Conservation (phyloP, 495 filamentous ascomycete genomes). For the Oidiodendron maius region DNA sequence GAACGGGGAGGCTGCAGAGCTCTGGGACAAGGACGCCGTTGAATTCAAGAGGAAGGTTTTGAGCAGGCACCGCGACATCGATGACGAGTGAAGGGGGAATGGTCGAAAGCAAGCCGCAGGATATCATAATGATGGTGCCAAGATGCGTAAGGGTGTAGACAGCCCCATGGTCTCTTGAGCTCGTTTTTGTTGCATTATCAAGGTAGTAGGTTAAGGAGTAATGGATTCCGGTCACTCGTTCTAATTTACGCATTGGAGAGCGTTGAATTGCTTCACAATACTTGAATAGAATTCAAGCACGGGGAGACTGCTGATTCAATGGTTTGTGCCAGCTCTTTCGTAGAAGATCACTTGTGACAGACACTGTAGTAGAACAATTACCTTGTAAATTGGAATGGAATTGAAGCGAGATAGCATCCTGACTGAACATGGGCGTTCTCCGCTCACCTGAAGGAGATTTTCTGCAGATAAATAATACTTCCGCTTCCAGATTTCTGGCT, state of each 20-base stretch:
- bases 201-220: slow-evolving; percentile 15
- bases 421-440: neutral
- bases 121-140: slow-evolving; percentile 8
- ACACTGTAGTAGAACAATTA: too few species aligned
- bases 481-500: neutral
- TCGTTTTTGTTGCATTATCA: slow-evolving; percentile 18
- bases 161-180: neutral
- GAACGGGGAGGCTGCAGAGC: slow-evolving; percentile 91
- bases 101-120: neutral
- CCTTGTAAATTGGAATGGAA: neutral
- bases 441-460: neutral
- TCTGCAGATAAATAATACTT: neutral
- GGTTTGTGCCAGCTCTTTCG: too few species aligned
- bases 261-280: too few species aligned
- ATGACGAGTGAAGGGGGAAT: slow-evolving; percentile 39
- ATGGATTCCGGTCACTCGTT: slow-evolving; percentile 13
- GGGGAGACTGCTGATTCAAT: neutral
- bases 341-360: too few species aligned
- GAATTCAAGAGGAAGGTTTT: slow-evolving; percentile 76
- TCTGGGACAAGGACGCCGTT: slow-evolving; percentile 85
- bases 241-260: slow-evolving; percentile 5
- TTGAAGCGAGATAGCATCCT: neutral
- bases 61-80: slow-evolving; percentile 49
- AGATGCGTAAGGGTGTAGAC: slow-evolving; percentile 8
- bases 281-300: slow-evolving; percentile 8